Base-by-base conservation (phyloP, 306 rosid species). In the Comarum palustre region DNA sequence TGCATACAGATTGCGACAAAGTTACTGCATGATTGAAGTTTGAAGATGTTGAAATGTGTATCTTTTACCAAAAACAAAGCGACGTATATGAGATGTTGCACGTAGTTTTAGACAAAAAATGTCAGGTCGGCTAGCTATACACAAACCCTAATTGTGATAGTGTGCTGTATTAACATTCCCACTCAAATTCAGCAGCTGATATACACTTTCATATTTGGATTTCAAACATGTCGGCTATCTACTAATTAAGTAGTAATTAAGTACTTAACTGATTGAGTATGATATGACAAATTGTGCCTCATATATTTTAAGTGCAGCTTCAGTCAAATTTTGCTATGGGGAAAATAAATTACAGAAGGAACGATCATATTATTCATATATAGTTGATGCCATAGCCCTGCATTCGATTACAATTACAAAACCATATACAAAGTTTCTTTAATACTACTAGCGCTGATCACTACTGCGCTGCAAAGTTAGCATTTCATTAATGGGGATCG, bases 1-100 rank as follows among this genome's bases (percentile, higher is more conserved):
- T n/a, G 12, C 57, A 19, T 8, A 39, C 15, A 52, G 61, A 11
- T 10, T 58, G 15, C 20, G 65, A 59, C 65, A 60, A 32, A 29
- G 8, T 16, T 62, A 34, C 45, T 17, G 43, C 45, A 8, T 59
- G 65, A 59, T 59, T 27, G 65, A 59, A 59, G 5, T 2, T 59
- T 12, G 65, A 59, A 59, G 5, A 5, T 59, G 4, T 27, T 59
- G 39, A 59, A 59, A 27, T 29, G 39, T 15, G 65, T 6, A 59
- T 59, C 65, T 59, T 29, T 59, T 59, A 59, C 65, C 65, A 59
- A 0, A 59, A 59, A 59, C 39, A 59, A 59, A 29, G 65, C 19
- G 3, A 5, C 13, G 6, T 4, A 13, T 13, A 20, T 54, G 10
- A n/a, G 29, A 55, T 59, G 10, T 29, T 2, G 10, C 16, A 59